Base-by-base conservation (phyloP, 331 rosid species). In the Telfairia occidentalis region DNA sequence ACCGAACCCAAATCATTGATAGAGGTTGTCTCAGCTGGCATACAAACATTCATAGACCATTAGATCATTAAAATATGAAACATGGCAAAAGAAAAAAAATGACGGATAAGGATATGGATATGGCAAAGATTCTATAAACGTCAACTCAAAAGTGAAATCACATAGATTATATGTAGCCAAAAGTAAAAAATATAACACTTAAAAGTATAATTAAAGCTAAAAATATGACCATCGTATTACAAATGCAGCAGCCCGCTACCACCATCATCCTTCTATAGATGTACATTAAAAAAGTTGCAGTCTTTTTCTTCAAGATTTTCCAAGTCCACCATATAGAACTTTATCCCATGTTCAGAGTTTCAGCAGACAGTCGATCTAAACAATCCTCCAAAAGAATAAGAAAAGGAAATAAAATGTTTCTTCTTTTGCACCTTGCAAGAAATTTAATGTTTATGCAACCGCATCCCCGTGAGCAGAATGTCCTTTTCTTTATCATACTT, bases 1-100 rank as follows among this genome's bases (percentile, higher is more conserved):
- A 76, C 61, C 52, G 84, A 79, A 74, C 82, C 91, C 5, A 84
- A 78, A 59, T 79, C 84, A 59, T 76, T 74, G 83, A 61, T 75
- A 35, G 61, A 43, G 67, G 52, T 59, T 60, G 78, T 87, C 69
- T 72, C 87, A 82, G 81, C 95, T 91, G 88, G 73, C 59, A 84
- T 29, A 74, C 74, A 63, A 58, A 77, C 74, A 76, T 34, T 71
- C 30, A 71, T 79, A 53, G 29, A 23, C 15, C 73, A 79, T 76
- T 43, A 86, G 52, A 76, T 69, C 53, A 57, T 32, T 34, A 32
- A 30, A 16, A 12, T 32, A n/a, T 50, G 50, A 24, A 35, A 57
- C 8, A 21, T 10, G 52, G 40, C 12, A 35, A 45, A 45, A 15
- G 11, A 13, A 67, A 66, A 67, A 66, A 42, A 24, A 26, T 43